A percentile compares a stretch with the other conserved stretches of the same genome.
These are phyloP conservation scores for Brettanomyces bruxellensis DNA, from an alignment of 805 yeast species.

Conservation along the genomic window DNA sequence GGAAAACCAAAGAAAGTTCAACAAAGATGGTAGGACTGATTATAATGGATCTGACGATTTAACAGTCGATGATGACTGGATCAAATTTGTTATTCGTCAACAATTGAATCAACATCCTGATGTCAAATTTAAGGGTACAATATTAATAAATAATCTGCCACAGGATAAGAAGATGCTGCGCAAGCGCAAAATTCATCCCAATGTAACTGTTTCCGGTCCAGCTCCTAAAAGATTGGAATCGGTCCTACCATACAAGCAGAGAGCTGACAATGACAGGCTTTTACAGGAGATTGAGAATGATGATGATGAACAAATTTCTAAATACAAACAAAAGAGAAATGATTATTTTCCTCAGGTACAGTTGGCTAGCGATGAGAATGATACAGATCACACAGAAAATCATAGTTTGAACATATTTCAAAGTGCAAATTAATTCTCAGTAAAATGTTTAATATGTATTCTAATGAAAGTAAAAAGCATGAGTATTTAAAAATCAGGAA, in stretches of 20 bases:
- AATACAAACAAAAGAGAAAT: conserved; percentile 2
- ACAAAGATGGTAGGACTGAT: not conserved
- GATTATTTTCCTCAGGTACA: not conserved
- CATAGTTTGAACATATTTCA: too few relatives aligned
- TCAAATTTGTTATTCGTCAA: conserved; percentile 21
- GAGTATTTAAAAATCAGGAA: too few relatives aligned
- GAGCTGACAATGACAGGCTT: conserved; percentile 20
- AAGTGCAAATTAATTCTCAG: too few relatives aligned
- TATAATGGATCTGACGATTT: conserved; percentile 10
- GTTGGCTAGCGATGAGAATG: conserved; percentile 2
- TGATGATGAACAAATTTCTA: conserved; percentile 8
- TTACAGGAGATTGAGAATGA: conserved; percentile 27
- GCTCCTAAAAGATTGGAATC: conserved; percentile 24
- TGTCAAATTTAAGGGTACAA: conserved; percentile 20
- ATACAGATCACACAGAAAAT: not conserved
- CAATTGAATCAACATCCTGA: conserved; percentile 18
- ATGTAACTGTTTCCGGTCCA: conserved; percentile 26
- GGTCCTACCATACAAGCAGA: conserved; percentile 23
- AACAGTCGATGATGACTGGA: conserved; percentile 25
- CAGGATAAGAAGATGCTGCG: conserved; percentile 15
- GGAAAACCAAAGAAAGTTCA: not conserved
- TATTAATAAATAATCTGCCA: conserved; percentile 19
- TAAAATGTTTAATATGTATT: not conserved
- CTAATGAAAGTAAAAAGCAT: not conserved
- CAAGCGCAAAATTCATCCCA: conserved; percentile 15